Evolutionary conservation across 1,284 basidiomycete species (phyloP), one percentile per base, ranked within the genome.

Genomic region (Ceratobasidium sp.): DNA sequence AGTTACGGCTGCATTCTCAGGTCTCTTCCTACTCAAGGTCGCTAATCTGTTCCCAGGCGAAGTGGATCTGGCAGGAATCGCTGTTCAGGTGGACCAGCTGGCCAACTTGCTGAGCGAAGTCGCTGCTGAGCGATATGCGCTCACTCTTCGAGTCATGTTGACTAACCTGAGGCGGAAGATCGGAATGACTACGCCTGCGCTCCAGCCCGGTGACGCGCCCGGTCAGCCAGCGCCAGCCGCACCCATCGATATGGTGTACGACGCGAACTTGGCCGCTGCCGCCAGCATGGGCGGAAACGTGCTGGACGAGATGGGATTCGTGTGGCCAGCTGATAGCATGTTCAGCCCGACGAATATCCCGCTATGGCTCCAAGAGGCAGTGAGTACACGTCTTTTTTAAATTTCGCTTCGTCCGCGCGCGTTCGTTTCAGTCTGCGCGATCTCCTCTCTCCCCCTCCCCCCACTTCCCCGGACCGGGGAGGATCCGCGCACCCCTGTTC

Each of bases 11-110:
- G 92, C 94, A 0, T 97, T 97, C 80, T 94, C 94, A 6, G 94
- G 93, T 2, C 86, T 97, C 14, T 97, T 96, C 83, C 82, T 97
- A 34, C 86, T 97, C 75, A 97, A 97, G 82, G 94, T 94, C 88
- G 92, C 92, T 62, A 91, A 89, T 76, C 84, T 95, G 23, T 95
- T 94, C 83, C 92, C 92, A 0, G 81, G 87, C 10, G 92, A 94
- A 77, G 83, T 94, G 59, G 93, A 95, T 79, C 82, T 93, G 39
- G 84, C 81, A 39, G 86, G 86, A 3, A 93, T 94, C 79, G 89
- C 87, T 50, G 84, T 80, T 9, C 92, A 94, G 79, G 92, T 93
- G 30, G 93, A 94, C 79, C 90, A 94, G 80, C 85, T 95, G 60
- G 90, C 92, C 0, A 90, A 92, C 76, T 80, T 94, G 57, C 83